These are phyloP conservation scores for Dendrobium catenatum DNA, from an alignment of 106 monocot genomes.

Conservation along the genomic window DNA sequence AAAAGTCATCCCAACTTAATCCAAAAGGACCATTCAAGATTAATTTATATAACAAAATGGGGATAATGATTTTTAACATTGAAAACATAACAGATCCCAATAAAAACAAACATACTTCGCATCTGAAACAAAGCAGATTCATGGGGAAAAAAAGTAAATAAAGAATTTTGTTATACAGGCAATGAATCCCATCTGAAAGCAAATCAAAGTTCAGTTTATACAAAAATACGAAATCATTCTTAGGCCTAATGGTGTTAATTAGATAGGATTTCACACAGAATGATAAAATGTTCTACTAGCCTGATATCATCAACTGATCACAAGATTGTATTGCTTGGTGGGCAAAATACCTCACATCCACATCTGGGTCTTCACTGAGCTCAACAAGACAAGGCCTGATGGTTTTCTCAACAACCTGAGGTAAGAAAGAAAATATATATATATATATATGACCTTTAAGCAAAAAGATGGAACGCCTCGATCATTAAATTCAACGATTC, in stretches of 20 bases:
- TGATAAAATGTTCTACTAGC: background rate
- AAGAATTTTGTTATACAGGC: background rate
- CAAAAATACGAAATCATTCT: background rate
- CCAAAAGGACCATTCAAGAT: no score
- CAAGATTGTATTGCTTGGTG: constrained; percentile 63
- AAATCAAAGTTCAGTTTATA: background rate
- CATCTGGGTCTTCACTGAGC: constrained; percentile 84
- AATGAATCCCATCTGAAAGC: background rate
- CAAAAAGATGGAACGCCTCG: background rate
- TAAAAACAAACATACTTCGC: background rate
- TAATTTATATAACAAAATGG: no score
- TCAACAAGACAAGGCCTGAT: constrained; percentile 70
- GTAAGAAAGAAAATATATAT: no score
- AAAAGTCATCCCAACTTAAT: no score
- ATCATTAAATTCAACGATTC: background rate
- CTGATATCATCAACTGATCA: constrained; percentile 62
- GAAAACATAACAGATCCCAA: background rate
- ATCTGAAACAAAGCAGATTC: background rate
- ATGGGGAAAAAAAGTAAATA: background rate
- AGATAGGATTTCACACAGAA: background rate
- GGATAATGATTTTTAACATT: no score
- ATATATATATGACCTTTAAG: no score
- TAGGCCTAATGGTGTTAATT: constrained; percentile 1
- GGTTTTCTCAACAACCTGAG: constrained; percentile 69
- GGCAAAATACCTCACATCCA: constrained; percentile 83